Evolutionary conservation across 2,329 filamentous ascomycete species (phyloP).

Genomic region (Ilyonectria sp.): DNA sequence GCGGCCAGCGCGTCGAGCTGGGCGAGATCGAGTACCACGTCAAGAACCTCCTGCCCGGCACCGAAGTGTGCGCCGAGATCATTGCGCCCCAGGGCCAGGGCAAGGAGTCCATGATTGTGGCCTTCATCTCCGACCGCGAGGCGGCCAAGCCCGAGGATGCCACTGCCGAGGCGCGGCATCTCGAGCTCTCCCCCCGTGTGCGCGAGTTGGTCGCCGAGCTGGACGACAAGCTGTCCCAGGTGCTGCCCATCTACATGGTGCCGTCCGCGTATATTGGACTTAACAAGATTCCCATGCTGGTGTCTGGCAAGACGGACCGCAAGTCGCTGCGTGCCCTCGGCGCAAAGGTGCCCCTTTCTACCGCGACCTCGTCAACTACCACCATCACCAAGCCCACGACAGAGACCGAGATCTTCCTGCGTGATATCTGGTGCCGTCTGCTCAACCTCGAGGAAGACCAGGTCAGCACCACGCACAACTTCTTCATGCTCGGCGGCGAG

Average conservation of each 20-base stretch:
- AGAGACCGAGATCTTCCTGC: slow-evolving; percentile 46
- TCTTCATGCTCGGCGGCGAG: slow-evolving; percentile 65
- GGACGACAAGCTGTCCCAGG: slow-evolving; percentile 41
- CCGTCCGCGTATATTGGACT: slow-evolving; percentile 42
- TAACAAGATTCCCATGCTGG: slow-evolving; percentile 44
- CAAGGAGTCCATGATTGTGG: slow-evolving; percentile 47
- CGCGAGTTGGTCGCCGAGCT: slow-evolving; percentile 35
- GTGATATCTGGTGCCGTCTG: slow-evolving; percentile 55
- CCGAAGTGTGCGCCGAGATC: slow-evolving; percentile 64
- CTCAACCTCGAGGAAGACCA: slow-evolving; percentile 52
- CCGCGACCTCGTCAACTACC: slow-evolving; percentile 18
- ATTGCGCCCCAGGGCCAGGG: slow-evolving; percentile 58
- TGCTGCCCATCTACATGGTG: slow-evolving; percentile 44
- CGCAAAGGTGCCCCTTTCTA: slow-evolving; percentile 37
- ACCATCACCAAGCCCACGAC: slow-evolving; percentile 36
- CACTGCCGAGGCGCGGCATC: slow-evolving; percentile 33
- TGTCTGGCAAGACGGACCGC: slow-evolving; percentile 46
- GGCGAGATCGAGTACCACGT: slow-evolving; percentile 68
- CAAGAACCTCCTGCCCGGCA: slow-evolving; percentile 54
- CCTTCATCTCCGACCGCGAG: slow-evolving; percentile 44
- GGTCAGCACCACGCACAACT: slow-evolving; percentile 57
- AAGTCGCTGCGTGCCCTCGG: slow-evolving; percentile 42
- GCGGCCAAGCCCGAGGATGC: slow-evolving; percentile 16
- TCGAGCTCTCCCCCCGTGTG: slow-evolving; percentile 41
- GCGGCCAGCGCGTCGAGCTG: slow-evolving; percentile 76